A percentile compares a stretch with the other conserved stretches of the same genome.
These are phyloP conservation scores for Bruguiera sexangula DNA, from an alignment of 345 rosid species.

Conservation along the genomic window DNA sequence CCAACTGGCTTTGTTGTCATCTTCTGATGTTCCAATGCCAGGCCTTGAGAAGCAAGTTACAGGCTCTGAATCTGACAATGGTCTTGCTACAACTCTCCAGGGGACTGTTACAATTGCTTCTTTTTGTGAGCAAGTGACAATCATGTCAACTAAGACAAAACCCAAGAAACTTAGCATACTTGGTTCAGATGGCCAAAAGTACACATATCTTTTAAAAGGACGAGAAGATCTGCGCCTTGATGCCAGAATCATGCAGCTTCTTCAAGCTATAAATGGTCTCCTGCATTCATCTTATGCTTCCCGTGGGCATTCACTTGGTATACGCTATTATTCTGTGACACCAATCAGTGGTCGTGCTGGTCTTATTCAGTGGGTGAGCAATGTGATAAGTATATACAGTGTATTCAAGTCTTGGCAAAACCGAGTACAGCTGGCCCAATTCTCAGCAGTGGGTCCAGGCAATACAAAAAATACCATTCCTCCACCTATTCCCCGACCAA, in stretches of 20 bases:
- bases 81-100: slow-evolving; percentile 41
- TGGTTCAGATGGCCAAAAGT: slow-evolving; percentile 90
- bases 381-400: slow-evolving; percentile 79
- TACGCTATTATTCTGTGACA: slow-evolving; percentile 84
- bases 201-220: slow-evolving; percentile 82
- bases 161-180: slow-evolving; percentile 82
- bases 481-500: slow-evolving; percentile 88
- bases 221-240: slow-evolving; percentile 96
- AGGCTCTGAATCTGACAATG: slow-evolving; percentile 47
- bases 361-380: slow-evolving; percentile 92
- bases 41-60: slow-evolving; percentile 77
- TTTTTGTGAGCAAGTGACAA: slow-evolving; percentile 58
- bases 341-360: slow-evolving; percentile 95
- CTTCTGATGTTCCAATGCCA: slow-evolving; percentile 94
- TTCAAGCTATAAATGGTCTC: slow-evolving; percentile 78
- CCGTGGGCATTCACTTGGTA: slow-evolving; percentile 46
- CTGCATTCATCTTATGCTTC: slow-evolving; percentile 54
- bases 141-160: slow-evolving; percentile 85
- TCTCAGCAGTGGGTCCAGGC: slow-evolving; percentile 47
- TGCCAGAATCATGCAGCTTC: slow-evolving; percentile 96
- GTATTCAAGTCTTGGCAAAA: slow-evolving; percentile 84
- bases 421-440: slow-evolving; percentile 69
- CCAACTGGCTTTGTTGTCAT: slow-evolving; percentile 66
- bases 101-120: slow-evolving; percentile 76
- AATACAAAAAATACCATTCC: slow-evolving; percentile 49